These are phyloP conservation scores for Hordeum marinum DNA, from an alignment of 176 grass and related monocot genomes.

Conservation along the genomic window DNA sequence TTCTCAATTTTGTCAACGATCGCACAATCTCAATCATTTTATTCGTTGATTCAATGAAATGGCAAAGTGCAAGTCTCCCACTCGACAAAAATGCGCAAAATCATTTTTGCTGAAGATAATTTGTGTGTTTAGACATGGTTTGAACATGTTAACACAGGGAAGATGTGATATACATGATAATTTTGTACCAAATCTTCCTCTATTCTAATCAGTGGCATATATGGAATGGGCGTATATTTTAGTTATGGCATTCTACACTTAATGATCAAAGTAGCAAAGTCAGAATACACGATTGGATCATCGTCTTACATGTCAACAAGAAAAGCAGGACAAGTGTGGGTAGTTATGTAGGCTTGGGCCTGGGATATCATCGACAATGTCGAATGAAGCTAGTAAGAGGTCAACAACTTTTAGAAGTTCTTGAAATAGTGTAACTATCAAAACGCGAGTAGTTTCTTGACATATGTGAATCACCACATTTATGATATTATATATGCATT, in stretches of 20 bases:
- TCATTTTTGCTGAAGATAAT: too few relatives aligned
- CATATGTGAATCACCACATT: background rate
- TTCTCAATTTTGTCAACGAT: too few relatives aligned
- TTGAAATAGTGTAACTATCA: background rate
- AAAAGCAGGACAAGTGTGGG: background rate
- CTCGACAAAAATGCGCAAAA: too few relatives aligned
- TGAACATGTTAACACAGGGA: background rate
- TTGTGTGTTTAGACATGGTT: background rate
- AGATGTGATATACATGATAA: background rate
- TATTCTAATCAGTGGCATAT: background rate
- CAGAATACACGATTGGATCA: background rate
- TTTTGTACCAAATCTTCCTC: background rate
- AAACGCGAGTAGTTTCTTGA: background rate
- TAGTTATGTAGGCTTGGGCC: background rate
- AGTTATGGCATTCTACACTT: background rate
- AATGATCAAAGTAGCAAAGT: background rate
- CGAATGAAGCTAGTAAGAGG: background rate
- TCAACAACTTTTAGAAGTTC: background rate
- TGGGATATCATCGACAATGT: background rate
- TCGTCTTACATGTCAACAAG: background rate
- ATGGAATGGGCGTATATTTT: background rate
- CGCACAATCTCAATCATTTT: too few relatives aligned
- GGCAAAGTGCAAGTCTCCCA: too few relatives aligned
- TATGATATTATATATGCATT: too few relatives aligned
- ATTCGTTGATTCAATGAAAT: too few relatives aligned